Percentiles rank a stretch among this genome's conserved stretches.
Evolutionary conservation across 164 flowering plant species (phyloP).

Genomic region (Sedum album): DNA sequence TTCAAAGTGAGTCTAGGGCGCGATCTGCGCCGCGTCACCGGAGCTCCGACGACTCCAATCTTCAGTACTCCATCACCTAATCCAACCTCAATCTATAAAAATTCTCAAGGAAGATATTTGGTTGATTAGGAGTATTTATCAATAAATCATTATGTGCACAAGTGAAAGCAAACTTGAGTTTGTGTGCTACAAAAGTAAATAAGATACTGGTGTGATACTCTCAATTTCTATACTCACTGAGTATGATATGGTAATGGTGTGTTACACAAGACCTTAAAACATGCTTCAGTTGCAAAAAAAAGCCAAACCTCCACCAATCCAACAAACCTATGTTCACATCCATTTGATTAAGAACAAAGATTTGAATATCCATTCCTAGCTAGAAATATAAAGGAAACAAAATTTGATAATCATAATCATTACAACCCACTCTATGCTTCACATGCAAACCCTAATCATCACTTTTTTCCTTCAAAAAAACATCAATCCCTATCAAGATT

Average conservation of each 20-base stretch:
- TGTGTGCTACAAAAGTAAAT: neutral
- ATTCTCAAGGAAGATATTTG: no score
- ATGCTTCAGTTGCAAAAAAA: neutral
- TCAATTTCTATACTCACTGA: no score
- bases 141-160: no score
- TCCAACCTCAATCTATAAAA: neutral
- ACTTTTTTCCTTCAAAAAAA: neutral
- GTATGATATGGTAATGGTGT: no score
- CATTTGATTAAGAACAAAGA: neutral
- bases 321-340: neutral
- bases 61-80: neutral
- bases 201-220: no score
- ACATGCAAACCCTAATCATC: conserved; percentile 2
- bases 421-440: neutral
- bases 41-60: no score
- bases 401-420: neutral
- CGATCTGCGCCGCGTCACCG: no score
- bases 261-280: neutral
- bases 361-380: neutral
- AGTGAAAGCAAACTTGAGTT: neutral
- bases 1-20: no score
- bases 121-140: no score
- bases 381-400: conserved; percentile 2
- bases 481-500: neutral
- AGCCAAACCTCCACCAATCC: neutral